These are phyloP conservation scores for Neurospora sp. DNA, from an alignment of 495 filamentous ascomycete species.

Conservation along the genomic window DNA sequence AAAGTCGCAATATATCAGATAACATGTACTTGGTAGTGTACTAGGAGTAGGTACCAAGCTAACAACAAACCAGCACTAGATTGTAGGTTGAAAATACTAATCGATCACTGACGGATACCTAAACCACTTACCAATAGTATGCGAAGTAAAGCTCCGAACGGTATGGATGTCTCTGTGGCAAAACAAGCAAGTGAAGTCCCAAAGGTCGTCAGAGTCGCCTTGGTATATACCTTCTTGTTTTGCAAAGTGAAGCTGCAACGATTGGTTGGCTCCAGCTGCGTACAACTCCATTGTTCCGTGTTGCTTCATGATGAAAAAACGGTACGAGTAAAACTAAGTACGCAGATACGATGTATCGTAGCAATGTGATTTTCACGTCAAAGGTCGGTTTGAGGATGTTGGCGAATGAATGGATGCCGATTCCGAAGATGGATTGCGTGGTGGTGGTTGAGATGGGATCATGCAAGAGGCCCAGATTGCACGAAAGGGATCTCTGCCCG, in stretches of 20 bases:
- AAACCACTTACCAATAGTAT: slow-evolving; percentile 28
- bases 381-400: not conserved
- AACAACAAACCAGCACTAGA: too few species aligned
- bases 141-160: slow-evolving; percentile 22
- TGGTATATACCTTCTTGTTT: not conserved
- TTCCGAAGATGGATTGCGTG: not conserved
- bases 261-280: slow-evolving; percentile 44
- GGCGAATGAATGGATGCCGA: not conserved
- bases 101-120: not conserved
- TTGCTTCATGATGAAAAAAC: not conserved
- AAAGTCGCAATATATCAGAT: not conserved
- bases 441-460: not conserved
- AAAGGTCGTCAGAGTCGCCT: slow-evolving; percentile 30
- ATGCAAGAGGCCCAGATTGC: not conserved
- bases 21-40: too few species aligned
- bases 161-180: slow-evolving; percentile 20
- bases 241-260: slow-evolving; percentile 34
- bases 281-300: slow-evolving; percentile 32
- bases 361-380: not conserved
- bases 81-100: not conserved
- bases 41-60: too few species aligned
- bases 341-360: not conserved
- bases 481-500: not conserved
- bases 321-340: not conserved
- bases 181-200: slow-evolving; percentile 28